Percentiles rank a stretch among this genome's conserved stretches.
Evolutionary conservation across 2,329 filamentous ascomycete genomes (phyloP).

Genomic region (Ophiostoma sp.): DNA sequence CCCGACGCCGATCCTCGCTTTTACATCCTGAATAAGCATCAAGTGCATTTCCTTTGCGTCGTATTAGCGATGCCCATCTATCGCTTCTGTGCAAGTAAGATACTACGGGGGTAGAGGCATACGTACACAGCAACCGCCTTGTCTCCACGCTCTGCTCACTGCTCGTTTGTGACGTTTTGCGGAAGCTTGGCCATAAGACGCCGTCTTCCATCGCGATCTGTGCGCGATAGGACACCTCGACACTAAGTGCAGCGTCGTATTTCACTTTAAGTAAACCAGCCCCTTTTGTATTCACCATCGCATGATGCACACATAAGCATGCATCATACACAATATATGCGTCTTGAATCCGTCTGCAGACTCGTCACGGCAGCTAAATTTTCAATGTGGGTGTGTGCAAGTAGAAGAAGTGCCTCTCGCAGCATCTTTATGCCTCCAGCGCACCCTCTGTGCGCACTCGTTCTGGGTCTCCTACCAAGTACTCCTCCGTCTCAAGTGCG

Average conservation of each 20-base stretch:
- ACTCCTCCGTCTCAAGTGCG: not conserved
- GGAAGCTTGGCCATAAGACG: not conserved
- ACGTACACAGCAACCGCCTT: too few relatives aligned
- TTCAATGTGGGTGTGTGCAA: not conserved
- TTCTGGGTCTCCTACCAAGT: not conserved
- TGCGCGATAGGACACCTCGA: not conserved
- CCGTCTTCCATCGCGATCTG: not conserved
- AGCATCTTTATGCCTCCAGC: not conserved
- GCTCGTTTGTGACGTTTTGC: too few relatives aligned
- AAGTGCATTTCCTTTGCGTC: too few relatives aligned
- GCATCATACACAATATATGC: not conserved
- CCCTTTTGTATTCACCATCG: not conserved
- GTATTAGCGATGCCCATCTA: too few relatives aligned
- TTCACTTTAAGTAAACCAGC: not conserved
- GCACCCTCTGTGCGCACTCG: not conserved
- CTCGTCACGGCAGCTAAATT: not conserved
- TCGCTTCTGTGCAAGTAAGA: too few relatives aligned
- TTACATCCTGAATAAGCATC: not conserved
- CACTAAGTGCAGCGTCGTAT: not conserved
- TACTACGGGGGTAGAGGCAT: too few relatives aligned
- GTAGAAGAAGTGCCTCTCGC: not conserved
- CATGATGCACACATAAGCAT: not conserved
- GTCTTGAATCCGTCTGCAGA: not conserved
- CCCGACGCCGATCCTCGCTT: not conserved
- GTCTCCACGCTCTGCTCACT: too few relatives aligned